phyloP scores from a whole-genome alignment of 2,329 filamentous ascomycete species.

The Aspergillus hortae region DNA sequence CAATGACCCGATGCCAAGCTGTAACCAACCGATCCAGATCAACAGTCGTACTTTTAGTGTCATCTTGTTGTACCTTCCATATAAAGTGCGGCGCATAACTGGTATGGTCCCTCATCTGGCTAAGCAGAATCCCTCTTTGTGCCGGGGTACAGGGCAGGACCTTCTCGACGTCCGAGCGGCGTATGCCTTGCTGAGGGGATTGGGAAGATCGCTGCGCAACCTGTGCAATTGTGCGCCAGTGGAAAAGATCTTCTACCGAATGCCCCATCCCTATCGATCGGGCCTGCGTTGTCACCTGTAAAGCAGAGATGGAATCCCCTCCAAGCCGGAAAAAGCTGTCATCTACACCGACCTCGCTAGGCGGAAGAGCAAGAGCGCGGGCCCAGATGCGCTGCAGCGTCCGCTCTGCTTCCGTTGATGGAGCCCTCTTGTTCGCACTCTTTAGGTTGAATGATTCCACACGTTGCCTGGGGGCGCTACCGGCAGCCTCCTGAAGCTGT shows the following conservation, averaged over 20 bases:
- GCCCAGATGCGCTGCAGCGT: conserved; percentile 8
- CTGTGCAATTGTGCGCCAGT: background rate
- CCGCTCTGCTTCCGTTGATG: conserved; percentile 3
- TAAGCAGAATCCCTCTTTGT: too few species aligned
- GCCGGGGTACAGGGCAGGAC: too few species aligned
- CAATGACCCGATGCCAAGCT: too few species aligned
- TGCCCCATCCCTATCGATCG: conserved; percentile 10
- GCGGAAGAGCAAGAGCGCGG: conserved; percentile 1
- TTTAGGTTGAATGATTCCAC: background rate
- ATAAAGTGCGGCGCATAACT: too few species aligned
- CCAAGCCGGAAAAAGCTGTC: conserved; percentile 24
- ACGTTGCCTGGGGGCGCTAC: background rate
- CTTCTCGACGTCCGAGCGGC: too few species aligned
- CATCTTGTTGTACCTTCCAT: too few species aligned
- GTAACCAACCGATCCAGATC: too few species aligned
- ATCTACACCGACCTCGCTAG: conserved; percentile 4
- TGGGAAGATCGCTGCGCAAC: background rate
- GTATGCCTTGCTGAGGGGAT: too few species aligned
- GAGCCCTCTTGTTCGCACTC: background rate
- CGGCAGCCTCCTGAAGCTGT: conserved; percentile 2
- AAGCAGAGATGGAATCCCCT: conserved; percentile 23
- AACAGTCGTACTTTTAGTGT: too few species aligned
- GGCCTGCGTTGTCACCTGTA: conserved; percentile 14
- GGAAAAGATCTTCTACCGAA: conserved; percentile 13
- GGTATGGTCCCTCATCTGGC: too few species aligned